Base-by-base conservation (phyloP, 73 alveolate genomes). In the Paraurostyla sp. region DNA sequence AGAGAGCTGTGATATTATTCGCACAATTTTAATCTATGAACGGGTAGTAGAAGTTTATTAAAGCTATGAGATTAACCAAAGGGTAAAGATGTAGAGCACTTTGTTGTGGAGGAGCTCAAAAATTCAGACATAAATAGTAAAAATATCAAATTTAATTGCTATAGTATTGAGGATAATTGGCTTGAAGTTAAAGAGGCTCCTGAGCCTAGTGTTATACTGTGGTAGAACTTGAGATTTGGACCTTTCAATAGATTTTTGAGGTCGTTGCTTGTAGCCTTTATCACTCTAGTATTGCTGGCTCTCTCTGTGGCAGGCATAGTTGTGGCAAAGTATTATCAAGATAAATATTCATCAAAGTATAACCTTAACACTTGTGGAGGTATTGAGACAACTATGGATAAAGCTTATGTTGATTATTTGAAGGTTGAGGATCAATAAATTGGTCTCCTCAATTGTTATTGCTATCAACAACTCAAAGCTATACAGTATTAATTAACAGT, bases 141-240 rank as follows among this genome's bases (percentile, higher is more conserved):
- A 32, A 40, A 16, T 45, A n/a, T 45, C 20, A 25, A 41, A 9
- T 20, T 2, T 3, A 32, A 7, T 18, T 23, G 15, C 15, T 42
- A 27, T 45, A 73, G 80, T 41, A 4, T 87, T 33, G 58, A 76
- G 7, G 49, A 45, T 3, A 54, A 56, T 38, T 80, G 91, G 91
- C 86, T 73, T 25, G 62, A 43, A 46, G 91, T 80, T 15, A 36
- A 78, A n/a, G 6, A n/a, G 7, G 89, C 80, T 33, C 89, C 89
- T 7, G 91, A 90, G n/a, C 92, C 95, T 2, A 43, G 90, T 15
- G 84, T 71, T 3, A 83, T 90, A 0, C 22, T 58, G 15, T 90
- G 95, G 95, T 71, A 90, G 60, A 90, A 90, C 59, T 80, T 90
- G 36, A 49, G 60, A 23, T 45, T 81, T 18, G 85, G 89, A 0